Conservation (phyloP, 2,329 filamentous ascomycete genomes). For the Arthroderma uncinatum region DNA sequence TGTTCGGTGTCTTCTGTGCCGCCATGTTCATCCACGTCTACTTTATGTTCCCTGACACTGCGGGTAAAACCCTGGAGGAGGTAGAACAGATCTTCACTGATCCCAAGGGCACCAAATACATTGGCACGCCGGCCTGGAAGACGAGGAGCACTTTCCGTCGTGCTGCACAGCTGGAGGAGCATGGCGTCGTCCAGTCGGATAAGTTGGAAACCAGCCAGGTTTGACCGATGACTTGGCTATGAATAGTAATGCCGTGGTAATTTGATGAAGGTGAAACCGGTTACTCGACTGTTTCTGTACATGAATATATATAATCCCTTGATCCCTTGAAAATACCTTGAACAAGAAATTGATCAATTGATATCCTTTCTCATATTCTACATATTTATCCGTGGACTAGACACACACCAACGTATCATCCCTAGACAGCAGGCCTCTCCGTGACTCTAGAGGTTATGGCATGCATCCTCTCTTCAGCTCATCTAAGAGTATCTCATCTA, state of each 20-base stretch:
- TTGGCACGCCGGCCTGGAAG: slow-evolving; percentile 32
- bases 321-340: neutral
- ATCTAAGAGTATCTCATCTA: no score
- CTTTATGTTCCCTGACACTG: slow-evolving; percentile 56
- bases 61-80: slow-evolving; percentile 64
- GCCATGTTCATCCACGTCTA: slow-evolving; percentile 58
- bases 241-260: neutral
- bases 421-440: no score
- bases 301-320: neutral
- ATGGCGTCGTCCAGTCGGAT: slow-evolving; percentile 19
- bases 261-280: neutral
- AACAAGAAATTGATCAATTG: no score
- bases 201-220: slow-evolving; percentile 8
- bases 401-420: no score
- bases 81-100: slow-evolving; percentile 58
- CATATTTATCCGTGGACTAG: no score
- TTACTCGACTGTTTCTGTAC: no score
- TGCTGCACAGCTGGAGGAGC: slow-evolving; percentile 22
- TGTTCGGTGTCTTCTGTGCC: slow-evolving; percentile 63
- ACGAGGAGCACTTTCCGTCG: slow-evolving; percentile 24
- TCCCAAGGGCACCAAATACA: slow-evolving; percentile 26
- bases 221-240: neutral
- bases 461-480: no score
- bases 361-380: no score
- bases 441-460: no score